Evolutionary conservation across 805 yeast genomes (phyloP).

Genomic region (Ascoidea rubescens): DNA sequence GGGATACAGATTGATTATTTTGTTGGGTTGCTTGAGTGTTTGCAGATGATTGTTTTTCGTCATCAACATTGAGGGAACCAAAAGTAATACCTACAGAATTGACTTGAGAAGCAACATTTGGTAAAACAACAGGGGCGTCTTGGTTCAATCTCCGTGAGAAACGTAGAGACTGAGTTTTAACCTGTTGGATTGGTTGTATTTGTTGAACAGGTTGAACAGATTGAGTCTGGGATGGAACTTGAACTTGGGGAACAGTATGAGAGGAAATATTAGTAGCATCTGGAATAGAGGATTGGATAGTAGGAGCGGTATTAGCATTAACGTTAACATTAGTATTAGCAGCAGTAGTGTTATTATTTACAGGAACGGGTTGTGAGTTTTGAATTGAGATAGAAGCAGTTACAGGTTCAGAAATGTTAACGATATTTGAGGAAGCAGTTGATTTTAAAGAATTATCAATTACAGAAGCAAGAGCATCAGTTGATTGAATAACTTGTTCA

Average conservation of each 20-base stretch:
- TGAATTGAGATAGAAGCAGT: background rate
- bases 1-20: slow-evolving; percentile 10
- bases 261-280: slow-evolving; percentile 2
- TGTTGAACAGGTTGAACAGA: slow-evolving; percentile 8
- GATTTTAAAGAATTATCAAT: too few relatives aligned
- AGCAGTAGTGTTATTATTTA: background rate
- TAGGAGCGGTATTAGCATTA: background rate
- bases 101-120: slow-evolving; percentile 25
- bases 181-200: slow-evolving; percentile 1
- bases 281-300: slow-evolving; percentile 1
- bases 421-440: too few relatives aligned
- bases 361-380: background rate
- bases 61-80: slow-evolving; percentile 36
- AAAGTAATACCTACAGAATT: slow-evolving; percentile 44
- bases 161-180: slow-evolving; percentile 2
- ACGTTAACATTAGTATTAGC: background rate
- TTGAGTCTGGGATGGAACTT: slow-evolving; percentile 6
- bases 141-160: slow-evolving; percentile 24
- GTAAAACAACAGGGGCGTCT: slow-evolving; percentile 37
- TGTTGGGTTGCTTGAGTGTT: slow-evolving; percentile 12
- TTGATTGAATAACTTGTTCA: background rate
- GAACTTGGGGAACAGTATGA: slow-evolving; percentile 8
- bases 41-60: slow-evolving; percentile 16
- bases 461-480: background rate
- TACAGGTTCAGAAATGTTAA: background rate